phyloP scores from a whole-genome alignment of 192 early-diverging fungal genomes.

The Fimicolochytrium jonesii region DNA sequence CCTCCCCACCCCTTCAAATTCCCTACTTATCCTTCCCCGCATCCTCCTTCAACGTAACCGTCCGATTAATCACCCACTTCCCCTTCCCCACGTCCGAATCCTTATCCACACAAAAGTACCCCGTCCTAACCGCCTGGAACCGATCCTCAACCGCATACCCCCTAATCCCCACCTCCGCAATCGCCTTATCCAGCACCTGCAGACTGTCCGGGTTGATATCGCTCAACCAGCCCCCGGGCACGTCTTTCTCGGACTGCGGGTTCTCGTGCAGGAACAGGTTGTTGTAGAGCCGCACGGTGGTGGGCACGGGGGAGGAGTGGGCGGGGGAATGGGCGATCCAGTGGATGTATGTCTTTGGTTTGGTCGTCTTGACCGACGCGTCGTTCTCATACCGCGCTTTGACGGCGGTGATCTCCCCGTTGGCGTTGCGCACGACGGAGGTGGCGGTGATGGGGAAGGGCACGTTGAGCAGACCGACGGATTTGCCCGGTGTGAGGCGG shows the following conservation, averaged over 20 bases:
- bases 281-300: constrained; percentile 73
- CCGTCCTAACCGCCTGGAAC: constrained; percentile 92
- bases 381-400: constrained; percentile 75
- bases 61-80: constrained; percentile 54
- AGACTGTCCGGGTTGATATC: constrained; percentile 85
- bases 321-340: constrained; percentile 89
- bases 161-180: constrained; percentile 82
- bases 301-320: constrained; percentile 74
- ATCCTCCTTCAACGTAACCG: constrained; percentile 53
- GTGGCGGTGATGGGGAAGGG: constrained; percentile 85
- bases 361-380: constrained; percentile 47
- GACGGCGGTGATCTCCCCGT: constrained; percentile 81
- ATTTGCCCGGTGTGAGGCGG: constrained; percentile 88
- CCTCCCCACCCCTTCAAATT: no score
- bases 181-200: constrained; percentile 58
- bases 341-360: constrained; percentile 98
- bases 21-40: constrained; percentile 44
- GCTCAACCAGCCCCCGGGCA: constrained; percentile 84
- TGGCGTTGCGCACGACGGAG: constrained; percentile 67
- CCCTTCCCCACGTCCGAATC: constrained; percentile 69
- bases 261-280: constrained; percentile 88
- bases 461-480: constrained; percentile 89
- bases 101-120: constrained; percentile 97
- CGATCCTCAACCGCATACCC: constrained; percentile 76
- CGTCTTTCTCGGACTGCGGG: constrained; percentile 71